Base-by-base conservation (phyloP, 345 rosid genomes). In the Citrus hindsii region DNA sequence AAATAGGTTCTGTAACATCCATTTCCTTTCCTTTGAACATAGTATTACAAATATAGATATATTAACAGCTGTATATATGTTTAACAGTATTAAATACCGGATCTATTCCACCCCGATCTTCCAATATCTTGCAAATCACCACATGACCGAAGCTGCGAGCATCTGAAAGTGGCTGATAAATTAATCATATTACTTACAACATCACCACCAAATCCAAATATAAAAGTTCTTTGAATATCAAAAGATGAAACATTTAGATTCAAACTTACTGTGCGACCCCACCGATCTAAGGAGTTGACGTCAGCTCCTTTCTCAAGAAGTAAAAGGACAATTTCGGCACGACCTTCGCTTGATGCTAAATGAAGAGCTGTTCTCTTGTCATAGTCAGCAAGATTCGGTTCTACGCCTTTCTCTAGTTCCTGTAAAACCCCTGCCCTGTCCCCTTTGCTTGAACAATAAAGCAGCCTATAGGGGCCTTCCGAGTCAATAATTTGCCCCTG, bases 351-450 rank as follows among this genome's bases (percentile, higher is more conserved):
- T 22, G 91, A 84, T 12, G 94, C 91, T 74, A 89, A 82, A 85
- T 88, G 92, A 78, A 91, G 92, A 72, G 92, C 94, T 25, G 94
- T 89, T 72, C 92, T 86, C 86, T 77, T 85, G 63, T 91, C 90
- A 68, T 91, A 91, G 76, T 91, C 92, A 18, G 83, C 84, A 53
- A 85, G 79, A 76, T 85, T 86, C 33, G 88, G 88, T 51, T 84
- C 65, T 21, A 83, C 90, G 0, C 91, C 90, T 79, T 86, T 89
- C 70, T 86, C 86, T 61, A 88, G 60, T 68, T 89, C 92, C 80
- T 84, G 85, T 70, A 88, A 67, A 33, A 89, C 92, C 21, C 94
- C 91, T 4, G 74, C 79, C 73, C 64, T 86, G 72, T 89, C 89
- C 0, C 90, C 90, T 69, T 84, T 88, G 35, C 91, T 73, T 18